phyloP scores from a whole-genome alignment of 2,329 filamentous ascomycete genomes.

The Fusarium keratoplasticum region DNA sequence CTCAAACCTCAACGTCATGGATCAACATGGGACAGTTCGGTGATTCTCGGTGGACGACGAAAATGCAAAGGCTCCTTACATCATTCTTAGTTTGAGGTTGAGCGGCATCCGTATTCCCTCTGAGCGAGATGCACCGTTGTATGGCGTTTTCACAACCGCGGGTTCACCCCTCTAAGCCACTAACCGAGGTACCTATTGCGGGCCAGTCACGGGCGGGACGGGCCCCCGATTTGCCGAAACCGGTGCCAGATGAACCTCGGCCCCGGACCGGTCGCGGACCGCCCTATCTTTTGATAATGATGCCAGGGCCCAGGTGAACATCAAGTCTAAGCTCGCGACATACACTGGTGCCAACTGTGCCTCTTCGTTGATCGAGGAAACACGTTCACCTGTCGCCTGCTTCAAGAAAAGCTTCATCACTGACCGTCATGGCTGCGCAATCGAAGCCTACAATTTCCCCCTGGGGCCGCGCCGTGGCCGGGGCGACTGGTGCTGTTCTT shows the following conservation, averaged over 20 bases:
- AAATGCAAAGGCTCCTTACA: background rate
- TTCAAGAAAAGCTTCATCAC: background rate
- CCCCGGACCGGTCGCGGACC: conserved; percentile 37
- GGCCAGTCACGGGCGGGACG: conserved; percentile 39
- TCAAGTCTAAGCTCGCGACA: conserved; percentile 22
- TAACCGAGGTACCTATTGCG: conserved; percentile 44
- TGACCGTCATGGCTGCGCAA: conserved; percentile 61
- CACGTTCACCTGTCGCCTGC: background rate
- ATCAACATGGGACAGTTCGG: background rate
- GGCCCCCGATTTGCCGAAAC: conserved; percentile 42
- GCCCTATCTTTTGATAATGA: conserved; percentile 36
- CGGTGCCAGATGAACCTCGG: conserved; percentile 42
- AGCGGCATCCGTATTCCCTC: background rate
- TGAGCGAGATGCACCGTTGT: background rate
- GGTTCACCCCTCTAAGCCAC: conserved; percentile 19
- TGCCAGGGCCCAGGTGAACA: conserved; percentile 12
- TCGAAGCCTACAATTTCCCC: conserved; percentile 83
- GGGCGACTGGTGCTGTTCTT: conserved; percentile 90
- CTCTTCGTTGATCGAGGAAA: conserved; percentile 1
- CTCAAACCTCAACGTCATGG: background rate
- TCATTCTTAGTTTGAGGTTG: background rate
- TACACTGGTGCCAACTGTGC: conserved; percentile 16
- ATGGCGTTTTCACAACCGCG: conserved; percentile 3
- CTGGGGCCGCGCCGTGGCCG: conserved; percentile 93
- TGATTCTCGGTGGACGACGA: background rate